Percentiles rank a stretch among this genome's conserved stretches.
These are phyloP conservation scores for Plectosphaerella cucumerina DNA, from an alignment of 2,329 filamentous ascomycete species.

Conservation along the genomic window DNA sequence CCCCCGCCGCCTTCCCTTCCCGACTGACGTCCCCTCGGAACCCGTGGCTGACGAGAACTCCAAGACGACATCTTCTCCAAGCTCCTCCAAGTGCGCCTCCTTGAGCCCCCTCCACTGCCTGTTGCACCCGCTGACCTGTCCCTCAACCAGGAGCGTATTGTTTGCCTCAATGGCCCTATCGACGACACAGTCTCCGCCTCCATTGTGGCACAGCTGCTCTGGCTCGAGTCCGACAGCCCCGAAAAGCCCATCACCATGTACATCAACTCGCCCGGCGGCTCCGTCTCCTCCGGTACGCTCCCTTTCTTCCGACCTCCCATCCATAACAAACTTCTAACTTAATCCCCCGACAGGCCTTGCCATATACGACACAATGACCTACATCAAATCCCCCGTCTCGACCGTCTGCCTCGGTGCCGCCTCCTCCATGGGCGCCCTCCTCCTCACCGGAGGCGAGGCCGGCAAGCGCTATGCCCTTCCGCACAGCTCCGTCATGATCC, in stretches of 20 bases:
- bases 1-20: background rate
- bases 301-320: background rate
- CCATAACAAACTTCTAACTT: background rate
- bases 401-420: constrained; percentile 95
- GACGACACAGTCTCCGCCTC: constrained; percentile 89
- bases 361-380: constrained; percentile 99
- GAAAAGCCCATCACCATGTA: constrained; percentile 96
- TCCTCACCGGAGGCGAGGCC: constrained; percentile 79
- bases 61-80: constrained; percentile 80
- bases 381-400: constrained; percentile 87
- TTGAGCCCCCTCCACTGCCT: constrained; percentile 9
- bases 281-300: constrained; percentile 63
- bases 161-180: constrained; percentile 88
- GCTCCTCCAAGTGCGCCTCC: constrained; percentile 59
- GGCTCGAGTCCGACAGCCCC: constrained; percentile 94
- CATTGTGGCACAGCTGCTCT: constrained; percentile 92
- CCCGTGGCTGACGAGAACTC: background rate
- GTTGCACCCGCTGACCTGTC: background rate
- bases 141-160: constrained; percentile 75
- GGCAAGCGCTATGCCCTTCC: constrained; percentile 86
- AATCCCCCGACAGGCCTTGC: constrained; percentile 51
- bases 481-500: constrained; percentile 95
- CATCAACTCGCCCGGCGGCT: constrained; percentile 94
- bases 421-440: constrained; percentile 87
- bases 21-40: constrained; percentile 5